Evolutionary conservation across 1,284 basidiomycete genomes (phyloP), one percentile per base, ranked within the genome.

Genomic region (Agaricales sp.): DNA sequence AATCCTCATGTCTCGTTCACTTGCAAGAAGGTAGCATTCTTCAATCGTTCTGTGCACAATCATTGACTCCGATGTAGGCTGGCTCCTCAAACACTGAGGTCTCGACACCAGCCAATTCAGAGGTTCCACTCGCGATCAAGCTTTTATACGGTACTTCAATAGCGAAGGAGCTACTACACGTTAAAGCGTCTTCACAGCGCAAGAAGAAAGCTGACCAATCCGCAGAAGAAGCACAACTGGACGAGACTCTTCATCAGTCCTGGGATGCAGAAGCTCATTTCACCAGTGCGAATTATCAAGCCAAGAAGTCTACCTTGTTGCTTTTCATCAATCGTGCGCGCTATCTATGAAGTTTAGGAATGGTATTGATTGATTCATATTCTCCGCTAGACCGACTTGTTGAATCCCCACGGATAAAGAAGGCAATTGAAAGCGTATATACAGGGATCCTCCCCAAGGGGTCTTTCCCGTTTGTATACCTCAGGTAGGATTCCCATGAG

Each of bases 271-370:
- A 87, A 46, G 84, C 82, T 0, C 82, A 86, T 61, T 85, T 91
- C 58, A 95, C 90, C 3, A 91, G 82, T 58, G 84, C 90, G 0
- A 96, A 94, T 59, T 92, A 91, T 61, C 90, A 88, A 60, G 84
- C 80, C 2, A 95, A 95, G 64, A 92, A 90, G 60, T 83, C 74
- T 47, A 73, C 82, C 0, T 88, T 95, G 59, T 68, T 99, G 0
- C 73, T 97, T n/a, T 99, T 99, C 65, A 98, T 99, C 61, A 99
- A 99, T 60, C 86, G 94, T 96, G 55, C 54, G 87, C 71, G 3
- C 11, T 46, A 35, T n/a, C n/a, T 14, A 21, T 19, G 38, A 14
- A 35, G 6, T n/a, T 21, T 37, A 24, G 19, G 19, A 35, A 48
- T 11, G 11, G 21, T 43, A 44, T 20, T 51, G 20, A 37, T 16